A percentile compares a stretch with the other conserved stretches of the same genome.
These are phyloP conservation scores for Apiospora pterosperma DNA, from an alignment of 2,329 filamentous ascomycete genomes.

Conservation along the genomic window DNA sequence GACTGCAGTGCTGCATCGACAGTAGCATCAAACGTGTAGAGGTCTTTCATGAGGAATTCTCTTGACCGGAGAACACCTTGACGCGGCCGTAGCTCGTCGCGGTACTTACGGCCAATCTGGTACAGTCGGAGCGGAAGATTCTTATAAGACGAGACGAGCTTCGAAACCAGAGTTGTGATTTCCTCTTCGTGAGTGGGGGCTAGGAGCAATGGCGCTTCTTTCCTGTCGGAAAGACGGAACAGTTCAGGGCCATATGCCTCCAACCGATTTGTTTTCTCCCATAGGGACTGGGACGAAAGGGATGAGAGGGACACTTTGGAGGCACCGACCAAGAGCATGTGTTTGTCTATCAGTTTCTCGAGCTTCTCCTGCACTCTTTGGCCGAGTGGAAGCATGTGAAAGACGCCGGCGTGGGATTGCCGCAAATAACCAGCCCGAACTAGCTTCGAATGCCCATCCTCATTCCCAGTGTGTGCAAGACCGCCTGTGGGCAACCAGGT, in stretches of 20 bases:
- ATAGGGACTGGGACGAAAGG: conserved; percentile 79
- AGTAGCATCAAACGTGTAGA: conserved; percentile 88
- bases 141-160: conserved; percentile 75
- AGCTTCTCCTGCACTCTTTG: conserved; percentile 85
- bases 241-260: conserved; percentile 71
- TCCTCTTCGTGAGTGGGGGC: conserved; percentile 97
- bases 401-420: conserved; percentile 85
- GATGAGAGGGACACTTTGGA: conserved; percentile 81
- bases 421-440: conserved; percentile 70
- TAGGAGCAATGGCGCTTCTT: conserved; percentile 69
- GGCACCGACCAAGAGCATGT: conserved; percentile 81
- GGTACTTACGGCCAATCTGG: conserved; percentile 90
- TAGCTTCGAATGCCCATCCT: conserved; percentile 65
- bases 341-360: conserved; percentile 78
- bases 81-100: conserved; percentile 85
- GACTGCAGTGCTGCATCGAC: conserved; percentile 69
- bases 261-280: conserved; percentile 81
- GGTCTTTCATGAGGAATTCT: conserved; percentile 97
- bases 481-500: conserved; percentile 79
- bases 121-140: conserved; percentile 84
- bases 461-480: conserved; percentile 53
- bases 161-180: conserved; percentile 77
- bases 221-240: conserved; percentile 78
- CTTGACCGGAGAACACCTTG: conserved; percentile 83
- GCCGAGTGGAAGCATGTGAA: conserved; percentile 86